phyloP scores from a whole-genome alignment of 768 basidiomycete genomes.

The Glaciozyma antarctica region DNA sequence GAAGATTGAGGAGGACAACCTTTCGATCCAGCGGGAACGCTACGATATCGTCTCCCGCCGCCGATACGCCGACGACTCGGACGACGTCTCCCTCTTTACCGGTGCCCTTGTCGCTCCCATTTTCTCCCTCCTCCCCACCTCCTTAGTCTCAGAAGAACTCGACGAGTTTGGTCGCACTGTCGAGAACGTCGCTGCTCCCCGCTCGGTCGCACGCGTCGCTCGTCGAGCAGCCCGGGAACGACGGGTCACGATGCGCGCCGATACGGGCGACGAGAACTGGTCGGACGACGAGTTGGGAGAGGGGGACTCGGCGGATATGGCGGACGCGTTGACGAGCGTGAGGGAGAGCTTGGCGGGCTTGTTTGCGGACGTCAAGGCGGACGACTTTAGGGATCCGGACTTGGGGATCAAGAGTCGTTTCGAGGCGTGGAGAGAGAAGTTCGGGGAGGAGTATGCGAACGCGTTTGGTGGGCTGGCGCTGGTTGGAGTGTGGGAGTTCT shows the following conservation, averaged over 20 bases:
- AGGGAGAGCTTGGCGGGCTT: constrained; percentile 8
- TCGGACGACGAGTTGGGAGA: constrained; percentile 19
- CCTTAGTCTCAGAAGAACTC: background rate
- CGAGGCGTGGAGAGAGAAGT: constrained; percentile 41
- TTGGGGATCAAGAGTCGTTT: constrained; percentile 36
- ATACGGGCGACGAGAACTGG: background rate
- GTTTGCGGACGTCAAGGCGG: constrained; percentile 34
- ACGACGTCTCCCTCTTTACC: constrained; percentile 35
- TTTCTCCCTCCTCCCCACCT: background rate
- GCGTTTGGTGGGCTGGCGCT: constrained; percentile 43
- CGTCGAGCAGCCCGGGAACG: constrained; percentile 37
- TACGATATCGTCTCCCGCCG: constrained; percentile 29
- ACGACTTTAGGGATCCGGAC: constrained; percentile 32
- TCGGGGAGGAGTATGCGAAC: constrained; percentile 42
- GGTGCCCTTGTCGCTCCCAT: constrained; percentile 20
- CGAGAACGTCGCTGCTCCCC: constrained; percentile 34
- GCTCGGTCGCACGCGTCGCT: constrained; percentile 35
- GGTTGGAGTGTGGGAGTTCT: constrained; percentile 45
- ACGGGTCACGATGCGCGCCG: constrained; percentile 11
- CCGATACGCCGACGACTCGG: constrained; percentile 32
- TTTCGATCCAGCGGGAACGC: constrained; percentile 33
- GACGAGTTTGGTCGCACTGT: constrained; percentile 24
- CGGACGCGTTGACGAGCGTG: constrained; percentile 9
- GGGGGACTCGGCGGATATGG: constrained; percentile 18
- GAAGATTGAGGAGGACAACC: constrained; percentile 39